Evolutionary conservation across 176 grass and related monocot genomes (phyloP).

Genomic region (Oryza punctata): DNA sequence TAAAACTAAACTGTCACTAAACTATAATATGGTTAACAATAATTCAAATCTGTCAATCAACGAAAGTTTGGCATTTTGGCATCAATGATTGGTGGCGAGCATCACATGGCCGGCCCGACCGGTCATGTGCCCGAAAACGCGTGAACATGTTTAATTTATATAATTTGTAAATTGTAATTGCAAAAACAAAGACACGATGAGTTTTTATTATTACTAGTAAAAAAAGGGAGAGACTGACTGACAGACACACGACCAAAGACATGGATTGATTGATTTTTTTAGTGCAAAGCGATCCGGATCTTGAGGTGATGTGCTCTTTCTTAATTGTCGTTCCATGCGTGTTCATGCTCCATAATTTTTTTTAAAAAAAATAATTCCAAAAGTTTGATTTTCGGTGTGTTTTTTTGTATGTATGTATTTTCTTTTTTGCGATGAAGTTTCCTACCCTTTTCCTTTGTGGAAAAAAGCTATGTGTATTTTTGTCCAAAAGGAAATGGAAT

Average conservation of each 20-base stretch:
- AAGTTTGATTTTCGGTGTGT: not conserved
- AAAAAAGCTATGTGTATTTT: not conserved
- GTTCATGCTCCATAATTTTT: not conserved
- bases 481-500: not conserved
- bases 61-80: slow-evolving; percentile 3
- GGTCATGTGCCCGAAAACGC: slow-evolving; percentile 37
- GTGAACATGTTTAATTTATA: not conserved
- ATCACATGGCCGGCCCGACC: slow-evolving; percentile 37
- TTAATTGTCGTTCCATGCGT: not conserved
- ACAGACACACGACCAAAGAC: not conserved
- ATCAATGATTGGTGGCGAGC: slow-evolving; percentile 11
- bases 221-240: not conserved
- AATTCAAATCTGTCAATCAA: not conserved
- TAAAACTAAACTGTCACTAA: not conserved
- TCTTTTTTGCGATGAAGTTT: not conserved
- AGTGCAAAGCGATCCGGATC: not conserved
- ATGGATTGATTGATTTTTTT: not conserved
- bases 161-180: not conserved
- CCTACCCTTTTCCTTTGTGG: not conserved
- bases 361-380: not conserved
- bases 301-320: not conserved
- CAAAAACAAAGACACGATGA: not conserved
- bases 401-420: not conserved
- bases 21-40: not conserved
- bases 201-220: not conserved